Base-by-base conservation (phyloP, 1,284 basidiomycete genomes). In the Fomitopsis betulina region DNA sequence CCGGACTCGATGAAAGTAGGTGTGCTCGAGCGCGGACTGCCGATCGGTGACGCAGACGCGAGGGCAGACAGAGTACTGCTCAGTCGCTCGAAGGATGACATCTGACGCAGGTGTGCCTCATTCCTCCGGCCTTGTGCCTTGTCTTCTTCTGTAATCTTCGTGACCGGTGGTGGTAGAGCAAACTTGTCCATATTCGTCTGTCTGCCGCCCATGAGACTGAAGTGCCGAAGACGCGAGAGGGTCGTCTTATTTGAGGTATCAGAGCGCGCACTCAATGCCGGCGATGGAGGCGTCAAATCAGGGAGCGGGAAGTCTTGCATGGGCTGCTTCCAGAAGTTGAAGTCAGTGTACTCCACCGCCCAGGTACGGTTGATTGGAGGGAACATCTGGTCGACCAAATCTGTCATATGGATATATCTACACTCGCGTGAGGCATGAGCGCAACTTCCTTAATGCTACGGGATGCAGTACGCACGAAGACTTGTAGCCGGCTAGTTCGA, bases 321-420 rank as follows among this genome's bases (percentile, higher is more conserved):
- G 0, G 93, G 87, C 0, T 84, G 68, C 62, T 94, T 89, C 97
- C 97, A 99, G 71, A 86, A 99, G 70, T 97, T 98, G 79, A 98
- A 96, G 73, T 99, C 96, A 19, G 95, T 98, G 72, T 83, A 99
- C 72, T 97, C 94, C 0, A 93, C 87, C 39, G 87, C 84, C 79
- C 89, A 89, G 69, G 92, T 93, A 55, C 87, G 86, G 67, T 94
- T 85, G 60, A 98, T 94, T 0, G 96, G 94, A 27, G 97, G 97
- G 79, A 99, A 99, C 89, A 98, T 96, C 72, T 98, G 96, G 75
- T 99, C 96, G 33, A 99, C 97, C 15, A 99, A 83, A 72, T 99
- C 96, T 17, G 96, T 98, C 94, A 96, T 98, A 72, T 94, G 89
- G 63, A 95, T 96, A 72, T 96, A 95, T 53, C 90, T 89, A 21